A percentile compares a stretch with the other conserved stretches of the same genome.
These are phyloP conservation scores for Aspergillus pseudotamarii DNA, from an alignment of 2,329 filamentous ascomycete genomes.

Conservation along the genomic window DNA sequence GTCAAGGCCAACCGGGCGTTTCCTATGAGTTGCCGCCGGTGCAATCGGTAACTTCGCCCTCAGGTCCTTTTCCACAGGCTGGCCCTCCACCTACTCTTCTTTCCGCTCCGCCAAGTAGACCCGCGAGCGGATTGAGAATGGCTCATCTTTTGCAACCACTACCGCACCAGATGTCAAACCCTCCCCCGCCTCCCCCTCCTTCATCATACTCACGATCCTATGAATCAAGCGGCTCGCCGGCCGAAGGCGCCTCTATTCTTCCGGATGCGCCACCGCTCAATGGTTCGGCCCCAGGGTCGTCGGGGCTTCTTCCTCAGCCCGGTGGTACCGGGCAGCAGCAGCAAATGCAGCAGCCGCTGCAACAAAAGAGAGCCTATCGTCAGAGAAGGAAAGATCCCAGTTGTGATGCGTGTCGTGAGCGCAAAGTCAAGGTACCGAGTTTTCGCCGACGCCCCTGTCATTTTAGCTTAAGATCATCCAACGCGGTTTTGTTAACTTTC, in stretches of 20 bases:
- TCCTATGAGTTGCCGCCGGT: conserved; percentile 39
- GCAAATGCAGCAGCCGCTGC: conserved; percentile 68
- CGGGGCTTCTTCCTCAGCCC: conserved; percentile 33
- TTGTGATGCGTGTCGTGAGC: conserved; percentile 93
- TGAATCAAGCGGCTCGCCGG: conserved; percentile 44
- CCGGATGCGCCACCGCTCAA: conserved; percentile 39
- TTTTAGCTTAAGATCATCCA: conserved; percentile 1
- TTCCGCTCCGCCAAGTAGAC: conserved; percentile 43
- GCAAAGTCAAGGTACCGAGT: conserved; percentile 63
- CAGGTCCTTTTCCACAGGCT: conserved; percentile 29
- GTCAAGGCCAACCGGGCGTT: conserved; percentile 26
- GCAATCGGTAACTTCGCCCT: conserved; percentile 39
- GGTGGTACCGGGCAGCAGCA: conserved; percentile 53
- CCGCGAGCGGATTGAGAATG: conserved; percentile 45
- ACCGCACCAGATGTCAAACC: conserved; percentile 26
- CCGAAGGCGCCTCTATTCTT: conserved; percentile 38
- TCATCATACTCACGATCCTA: conserved; percentile 42
- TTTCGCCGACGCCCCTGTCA: conserved; percentile 2
- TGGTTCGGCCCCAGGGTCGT: conserved; percentile 44
- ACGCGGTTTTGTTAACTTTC: conserved; percentile 8
- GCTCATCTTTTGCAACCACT: conserved; percentile 44
- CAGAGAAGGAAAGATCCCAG: conserved; percentile 95
- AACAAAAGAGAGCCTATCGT: conserved; percentile 85
- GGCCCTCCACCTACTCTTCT: conserved; percentile 31
- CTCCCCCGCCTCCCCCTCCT: conserved; percentile 26